These are phyloP conservation scores for Escallonia rubra DNA, from an alignment of 129 eudicot species.

Conservation along the genomic window DNA sequence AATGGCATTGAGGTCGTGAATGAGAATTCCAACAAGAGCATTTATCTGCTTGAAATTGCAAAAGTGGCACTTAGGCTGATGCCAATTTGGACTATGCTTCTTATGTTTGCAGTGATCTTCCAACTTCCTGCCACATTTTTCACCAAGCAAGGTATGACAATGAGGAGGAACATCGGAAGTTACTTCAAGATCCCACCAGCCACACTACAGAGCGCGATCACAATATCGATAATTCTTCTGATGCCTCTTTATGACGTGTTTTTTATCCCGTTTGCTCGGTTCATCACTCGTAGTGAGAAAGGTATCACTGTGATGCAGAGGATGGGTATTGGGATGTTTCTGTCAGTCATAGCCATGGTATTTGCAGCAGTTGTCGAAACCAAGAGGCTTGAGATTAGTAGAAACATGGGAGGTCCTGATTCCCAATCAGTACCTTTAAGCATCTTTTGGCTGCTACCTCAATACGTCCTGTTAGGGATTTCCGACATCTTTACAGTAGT, in stretches of 20 bases:
- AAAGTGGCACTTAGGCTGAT: slow-evolving; percentile 51
- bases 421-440: slow-evolving; percentile 28
- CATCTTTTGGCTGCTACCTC: slow-evolving; percentile 85
- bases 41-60: slow-evolving; percentile 34
- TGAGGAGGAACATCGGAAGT: slow-evolving; percentile 76
- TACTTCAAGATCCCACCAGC: slow-evolving; percentile 93
- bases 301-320: slow-evolving; percentile 85
- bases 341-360: slow-evolving; percentile 84
- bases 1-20: slow-evolving; percentile 15
- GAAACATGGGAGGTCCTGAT: slow-evolving; percentile 3
- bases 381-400: slow-evolving; percentile 36
- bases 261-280: slow-evolving; percentile 59
- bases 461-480: slow-evolving; percentile 69
- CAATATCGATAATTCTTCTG: slow-evolving; percentile 69
- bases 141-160: slow-evolving; percentile 94
- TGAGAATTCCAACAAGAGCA: slow-evolving; percentile 17
- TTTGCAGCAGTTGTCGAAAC: slow-evolving; percentile 73
- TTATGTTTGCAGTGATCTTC: slow-evolving; percentile 92
- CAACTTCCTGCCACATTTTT: slow-evolving; percentile 92
- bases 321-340: slow-evolving; percentile 87
- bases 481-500: slow-evolving; percentile 94
- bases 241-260: slow-evolving; percentile 80
- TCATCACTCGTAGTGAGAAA: slow-evolving; percentile 51
- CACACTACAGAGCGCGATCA: slow-evolving; percentile 86
- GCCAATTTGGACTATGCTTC: slow-evolving; percentile 81